Base-by-base conservation (phyloP, 805 yeast genomes). In the Hanseniaspora hatyaiensis region DNA sequence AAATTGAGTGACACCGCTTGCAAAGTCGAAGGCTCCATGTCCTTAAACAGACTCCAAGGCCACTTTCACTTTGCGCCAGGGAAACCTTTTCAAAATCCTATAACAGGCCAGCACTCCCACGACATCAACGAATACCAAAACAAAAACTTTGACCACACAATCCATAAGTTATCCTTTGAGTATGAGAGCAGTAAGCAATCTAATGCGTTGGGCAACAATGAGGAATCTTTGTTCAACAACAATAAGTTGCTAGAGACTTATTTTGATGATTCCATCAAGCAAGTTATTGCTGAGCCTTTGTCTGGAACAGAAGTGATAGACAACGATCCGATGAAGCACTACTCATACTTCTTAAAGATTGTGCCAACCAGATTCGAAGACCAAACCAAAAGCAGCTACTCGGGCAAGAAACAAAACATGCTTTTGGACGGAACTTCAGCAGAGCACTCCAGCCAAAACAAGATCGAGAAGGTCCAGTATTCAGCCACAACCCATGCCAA, bases 61-160 rank as follows among this genome's bases (percentile, higher is more conserved):
- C 82, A 85, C 58, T 66, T 92, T 53, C 97, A 92, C 67, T 87
- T 92, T 71, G 96, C 96, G 1, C 97, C 98, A 3, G 98, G 98
- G 34, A 77, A 82, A 22, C 78, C 94, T 1, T 71, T 70, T 57
- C 74, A 79, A 33, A 62, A 65, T 50, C 63, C 66, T 8, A 22
- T 31, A 15, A 29, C 28, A 16, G 51, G 49, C 8, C 71, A 72
- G 43, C 98, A 92, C 62, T 71, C 75, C 51, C 98, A 92, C 66
- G 98, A 92, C 59, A 64, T 82, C 65, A 66, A 67, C 26, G 69
- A 75, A 53, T 69, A 72, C 51, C 72, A 71, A 49, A 75, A 74
- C 51, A 78, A 83, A 62, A 75, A 82, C 52, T 82, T 92, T 59
- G 76, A 78, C 56, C 98, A 92, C 63, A 65, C 60, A 9, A 76